Evolutionary conservation across 345 rosid genomes (phyloP).

Genomic region (Eutrema yunnanense): DNA sequence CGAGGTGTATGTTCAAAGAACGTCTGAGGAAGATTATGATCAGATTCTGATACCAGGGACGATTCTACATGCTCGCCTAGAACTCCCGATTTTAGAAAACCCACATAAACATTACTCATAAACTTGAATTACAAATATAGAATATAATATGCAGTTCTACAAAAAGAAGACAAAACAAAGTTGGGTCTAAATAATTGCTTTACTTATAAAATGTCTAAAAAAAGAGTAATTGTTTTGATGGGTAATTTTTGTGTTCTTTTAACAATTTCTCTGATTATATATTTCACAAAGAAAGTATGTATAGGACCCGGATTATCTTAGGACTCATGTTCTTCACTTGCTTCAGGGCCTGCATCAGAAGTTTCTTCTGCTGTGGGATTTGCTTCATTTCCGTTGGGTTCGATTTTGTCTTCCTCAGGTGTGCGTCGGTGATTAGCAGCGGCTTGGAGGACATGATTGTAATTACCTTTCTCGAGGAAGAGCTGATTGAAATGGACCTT

Average conservation of each 20-base stretch:
- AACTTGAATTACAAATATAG: not conserved
- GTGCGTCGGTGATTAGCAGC: slow-evolving; percentile 48
- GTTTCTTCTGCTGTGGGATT: slow-evolving; percentile 4
- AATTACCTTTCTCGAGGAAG: slow-evolving; percentile 90
- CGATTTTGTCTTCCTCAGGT: slow-evolving; percentile 19
- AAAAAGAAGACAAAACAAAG: not conserved
- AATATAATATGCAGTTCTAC: not conserved
- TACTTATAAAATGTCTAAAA: not conserved
- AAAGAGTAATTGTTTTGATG: not conserved
- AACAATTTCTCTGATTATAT: not conserved
- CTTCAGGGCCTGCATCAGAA: slow-evolving; percentile 5
- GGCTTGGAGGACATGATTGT: slow-evolving; percentile 52
- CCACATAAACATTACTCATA: not conserved
- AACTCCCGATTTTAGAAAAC: not conserved
- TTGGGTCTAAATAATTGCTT: not conserved
- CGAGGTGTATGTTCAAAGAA: not conserved
- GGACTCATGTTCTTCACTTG: slow-evolving; percentile 12
- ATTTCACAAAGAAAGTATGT: not conserved
- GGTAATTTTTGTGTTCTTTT: not conserved
- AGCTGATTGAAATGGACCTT: slow-evolving; percentile 87
- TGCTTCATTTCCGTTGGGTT: slow-evolving; percentile 11
- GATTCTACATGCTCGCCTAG: not conserved
- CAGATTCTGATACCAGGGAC: not conserved
- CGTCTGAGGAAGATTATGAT: not conserved
- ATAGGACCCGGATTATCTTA: not conserved